Base-by-base conservation (phyloP, 345 rosid species). In the Lepidium aucheri region DNA sequence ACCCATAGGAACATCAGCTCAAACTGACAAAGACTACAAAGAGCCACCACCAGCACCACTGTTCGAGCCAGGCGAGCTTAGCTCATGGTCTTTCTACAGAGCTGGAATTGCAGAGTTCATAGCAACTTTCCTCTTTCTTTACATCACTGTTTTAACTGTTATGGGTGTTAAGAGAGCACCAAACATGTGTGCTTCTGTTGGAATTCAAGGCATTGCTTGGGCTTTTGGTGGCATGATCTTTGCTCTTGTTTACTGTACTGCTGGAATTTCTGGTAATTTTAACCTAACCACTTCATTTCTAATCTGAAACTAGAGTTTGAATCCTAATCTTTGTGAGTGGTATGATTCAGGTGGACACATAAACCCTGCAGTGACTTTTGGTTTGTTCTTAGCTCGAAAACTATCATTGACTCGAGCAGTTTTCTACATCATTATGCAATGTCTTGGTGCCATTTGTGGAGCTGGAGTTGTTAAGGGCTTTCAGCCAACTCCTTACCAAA, bases 181-280 rank as follows among this genome's bases (percentile, higher is more conserved):
- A 10, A 60, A 68, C 75, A 80, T 77, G 79, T 77, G 82, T 52
- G 53, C 72, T 6, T 55, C 82, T 14, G 82, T 80, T 6, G 84
- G 82, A 1, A 72, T 78, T 26, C 82, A 78, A 60, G 80, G 84
- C 54, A 80, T 80, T 10, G 82, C 80, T 32, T 80, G 80, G 82
- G 80, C 82, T 43, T 80, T 80, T 28, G 80, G 80, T 60, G 84
- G 82, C 58, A 80, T 77, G 80, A 80, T 77, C 71, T 78, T 80
- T 57, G 81, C 75, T 38, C 81, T 80, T 22, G 83, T 80, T 45
- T 80, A 80, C 72, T 74, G 83, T 10, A 75, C 84, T 17, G 79
- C 84, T 44, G 81, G 81, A 1, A 80, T 80, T 59, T 80, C 83
- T 40, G 83, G 82, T 69, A 50, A 15, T 9, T 26, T 26, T 26